Evolutionary conservation across 2,329 filamentous ascomycete genomes (phyloP).

Genomic region (Ophiostoma himal-ulmi): DNA sequence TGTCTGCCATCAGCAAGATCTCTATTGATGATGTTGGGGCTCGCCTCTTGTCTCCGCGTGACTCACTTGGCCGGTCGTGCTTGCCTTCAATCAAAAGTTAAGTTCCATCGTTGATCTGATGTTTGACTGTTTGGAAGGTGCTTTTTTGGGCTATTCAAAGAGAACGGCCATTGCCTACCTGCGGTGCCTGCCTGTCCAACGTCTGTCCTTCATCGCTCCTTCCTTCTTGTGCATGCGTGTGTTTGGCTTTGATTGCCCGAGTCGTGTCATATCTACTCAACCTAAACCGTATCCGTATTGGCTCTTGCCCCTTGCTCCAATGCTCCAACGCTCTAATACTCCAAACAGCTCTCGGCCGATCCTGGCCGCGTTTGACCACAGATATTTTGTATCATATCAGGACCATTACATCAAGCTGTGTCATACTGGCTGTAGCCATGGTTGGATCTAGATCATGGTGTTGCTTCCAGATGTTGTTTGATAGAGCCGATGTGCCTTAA

Average conservation of each 20-base stretch:
- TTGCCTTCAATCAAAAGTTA: not conserved
- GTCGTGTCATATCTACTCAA: not conserved
- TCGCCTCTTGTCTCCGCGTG: not conserved
- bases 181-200: not conserved
- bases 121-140: not conserved
- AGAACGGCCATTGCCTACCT: not conserved
- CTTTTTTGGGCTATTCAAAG: not conserved
- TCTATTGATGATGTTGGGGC: too few species aligned
- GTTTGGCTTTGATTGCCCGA: not conserved
- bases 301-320: not conserved
- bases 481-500: too few species aligned
- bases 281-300: not conserved
- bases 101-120: not conserved
- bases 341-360: not conserved
- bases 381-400: not conserved
- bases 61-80: not conserved
- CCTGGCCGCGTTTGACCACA: not conserved
- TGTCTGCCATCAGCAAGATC: too few species aligned
- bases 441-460: not conserved
- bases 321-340: not conserved
- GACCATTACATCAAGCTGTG: not conserved
- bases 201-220: not conserved
- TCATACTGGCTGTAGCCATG: not conserved
- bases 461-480: not conserved
- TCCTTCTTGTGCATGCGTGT: not conserved